Evolutionary conservation across 345 rosid species (phyloP).

Genomic region (Lepidium sativum): DNA sequence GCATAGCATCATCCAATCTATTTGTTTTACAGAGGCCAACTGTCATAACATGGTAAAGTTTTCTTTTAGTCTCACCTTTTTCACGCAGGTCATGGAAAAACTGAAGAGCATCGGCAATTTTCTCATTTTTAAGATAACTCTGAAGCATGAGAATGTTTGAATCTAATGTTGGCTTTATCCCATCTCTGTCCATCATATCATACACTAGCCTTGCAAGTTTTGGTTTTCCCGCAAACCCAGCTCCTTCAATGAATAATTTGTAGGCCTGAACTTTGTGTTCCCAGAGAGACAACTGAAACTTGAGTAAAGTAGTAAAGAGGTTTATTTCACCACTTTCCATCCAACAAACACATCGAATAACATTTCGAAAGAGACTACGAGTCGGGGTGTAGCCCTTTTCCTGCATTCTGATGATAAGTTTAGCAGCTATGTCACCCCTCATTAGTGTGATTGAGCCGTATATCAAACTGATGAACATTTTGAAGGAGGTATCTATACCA

Average conservation of each 20-base stretch:
- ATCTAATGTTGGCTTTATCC: slow-evolving; percentile 32
- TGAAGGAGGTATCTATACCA: slow-evolving; percentile 19
- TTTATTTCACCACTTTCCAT: slow-evolving; percentile 41
- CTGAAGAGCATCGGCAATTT: slow-evolving; percentile 53
- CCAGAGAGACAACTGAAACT: slow-evolving; percentile 42
- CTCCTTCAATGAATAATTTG: slow-evolving; percentile 65
- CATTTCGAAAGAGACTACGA: slow-evolving; percentile 35
- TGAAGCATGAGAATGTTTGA: slow-evolving; percentile 45
- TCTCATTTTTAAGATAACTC: slow-evolving; percentile 50
- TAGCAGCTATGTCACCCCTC: slow-evolving; percentile 54
- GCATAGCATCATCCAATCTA: slow-evolving; percentile 40
- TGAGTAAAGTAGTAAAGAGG: slow-evolving; percentile 33
- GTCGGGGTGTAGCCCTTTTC: slow-evolving; percentile 46
- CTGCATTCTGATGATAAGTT: slow-evolving; percentile 71
- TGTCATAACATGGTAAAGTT: slow-evolving; percentile 40
- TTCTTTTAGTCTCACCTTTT: slow-evolving; percentile 26
- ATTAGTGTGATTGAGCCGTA: slow-evolving; percentile 34
- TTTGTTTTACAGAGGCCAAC: slow-evolving; percentile 49
- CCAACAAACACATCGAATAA: slow-evolving; percentile 39
- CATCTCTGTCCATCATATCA: slow-evolving; percentile 54
- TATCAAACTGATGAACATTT: slow-evolving; percentile 42
- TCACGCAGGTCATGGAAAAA: slow-evolving; percentile 37
- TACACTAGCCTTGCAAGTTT: slow-evolving; percentile 57
- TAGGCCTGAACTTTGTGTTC: slow-evolving; percentile 28
- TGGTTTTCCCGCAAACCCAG: slow-evolving; percentile 58